Evolutionary conservation across 306 rosid genomes (phyloP).

Genomic region (Canavalia gladiata): DNA sequence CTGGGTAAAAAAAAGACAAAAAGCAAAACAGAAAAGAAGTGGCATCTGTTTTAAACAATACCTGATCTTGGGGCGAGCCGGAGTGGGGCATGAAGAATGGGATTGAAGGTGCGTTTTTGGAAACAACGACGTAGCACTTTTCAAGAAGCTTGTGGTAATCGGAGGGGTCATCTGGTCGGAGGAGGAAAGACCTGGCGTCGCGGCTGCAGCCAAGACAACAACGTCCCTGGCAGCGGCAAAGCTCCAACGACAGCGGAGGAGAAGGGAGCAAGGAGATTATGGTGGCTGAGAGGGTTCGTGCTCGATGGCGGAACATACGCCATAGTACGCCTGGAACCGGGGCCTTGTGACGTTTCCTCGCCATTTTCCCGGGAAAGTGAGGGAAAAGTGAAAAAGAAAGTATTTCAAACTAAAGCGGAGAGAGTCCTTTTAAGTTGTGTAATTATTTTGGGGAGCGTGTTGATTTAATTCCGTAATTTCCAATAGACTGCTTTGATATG

Average conservation of each 20-base stretch:
- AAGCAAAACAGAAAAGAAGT: not conserved
- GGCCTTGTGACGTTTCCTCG: constrained; percentile 50
- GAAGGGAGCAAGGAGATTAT: constrained; percentile 64
- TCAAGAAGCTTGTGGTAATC: constrained; percentile 63
- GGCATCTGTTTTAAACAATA: constrained; percentile 12
- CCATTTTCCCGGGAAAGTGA: constrained; percentile 59
- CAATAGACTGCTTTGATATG: too few species aligned
- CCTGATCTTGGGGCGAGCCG: constrained; percentile 65
- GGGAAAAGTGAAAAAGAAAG: not conserved
- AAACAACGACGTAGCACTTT: constrained; percentile 62
- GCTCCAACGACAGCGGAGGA: constrained; percentile 43
- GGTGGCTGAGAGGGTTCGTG: constrained; percentile 59
- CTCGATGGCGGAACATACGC: constrained; percentile 65
- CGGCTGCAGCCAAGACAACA: constrained; percentile 61
- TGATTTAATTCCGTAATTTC: too few species aligned
- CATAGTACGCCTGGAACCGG: constrained; percentile 71
- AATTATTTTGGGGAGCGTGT: too few species aligned
- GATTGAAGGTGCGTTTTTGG: constrained; percentile 51
- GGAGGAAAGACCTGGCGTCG: constrained; percentile 54
- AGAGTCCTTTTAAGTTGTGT: not conserved
- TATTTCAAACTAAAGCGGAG: not conserved
- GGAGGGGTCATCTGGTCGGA: constrained; percentile 65
- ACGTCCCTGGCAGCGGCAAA: constrained; percentile 58
- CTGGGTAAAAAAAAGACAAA: too few species aligned
- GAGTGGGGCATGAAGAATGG: constrained; percentile 46